Conservation (phyloP, 176 grass and related monocot genomes). For the Cenchrus americanus region DNA sequence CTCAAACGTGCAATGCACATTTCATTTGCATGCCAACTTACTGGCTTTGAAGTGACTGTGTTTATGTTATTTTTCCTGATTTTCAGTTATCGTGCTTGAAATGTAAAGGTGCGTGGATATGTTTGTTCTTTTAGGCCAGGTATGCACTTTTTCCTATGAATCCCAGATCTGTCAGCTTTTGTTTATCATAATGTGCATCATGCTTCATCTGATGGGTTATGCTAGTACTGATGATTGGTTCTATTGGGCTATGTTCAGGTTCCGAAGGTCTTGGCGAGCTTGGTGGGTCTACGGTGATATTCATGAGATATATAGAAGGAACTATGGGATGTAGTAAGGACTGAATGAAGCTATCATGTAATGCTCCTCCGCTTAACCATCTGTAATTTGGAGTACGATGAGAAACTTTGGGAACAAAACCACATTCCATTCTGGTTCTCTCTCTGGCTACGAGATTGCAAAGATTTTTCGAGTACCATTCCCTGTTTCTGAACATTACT, state of each 20-base stretch:
- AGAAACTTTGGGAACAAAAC: slow-evolving; percentile 17
- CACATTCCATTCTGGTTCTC: slow-evolving; percentile 12
- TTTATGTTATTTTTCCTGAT: slow-evolving; percentile 15
- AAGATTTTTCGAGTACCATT: slow-evolving; percentile 4
- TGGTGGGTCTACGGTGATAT: neutral
- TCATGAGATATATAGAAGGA: slow-evolving; percentile 23
- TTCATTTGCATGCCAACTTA: slow-evolving; percentile 7
- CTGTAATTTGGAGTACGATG: slow-evolving; percentile 35
- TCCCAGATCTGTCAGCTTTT: neutral
- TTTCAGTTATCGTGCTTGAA: slow-evolving; percentile 85
- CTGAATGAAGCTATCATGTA: slow-evolving; percentile 38
- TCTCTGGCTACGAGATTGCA: slow-evolving; percentile 19
- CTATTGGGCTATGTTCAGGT: slow-evolving; percentile 26
- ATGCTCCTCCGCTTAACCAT: slow-evolving; percentile 21
- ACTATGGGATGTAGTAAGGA: slow-evolving; percentile 25
- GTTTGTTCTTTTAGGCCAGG: slow-evolving; percentile 47
- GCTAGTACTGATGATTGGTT: slow-evolving; percentile 4
- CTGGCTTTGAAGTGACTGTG: neutral
- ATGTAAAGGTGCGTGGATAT: slow-evolving; percentile 57
- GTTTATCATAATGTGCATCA: neutral
- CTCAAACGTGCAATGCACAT: neutral
- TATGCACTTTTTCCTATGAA: slow-evolving; percentile 13
- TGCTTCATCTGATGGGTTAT: neutral
- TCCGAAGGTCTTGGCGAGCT: slow-evolving; percentile 45
- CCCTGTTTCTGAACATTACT: neutral